Base-by-base conservation (phyloP, 179 eudicot species). In the Monotropa hypopitys region DNA sequence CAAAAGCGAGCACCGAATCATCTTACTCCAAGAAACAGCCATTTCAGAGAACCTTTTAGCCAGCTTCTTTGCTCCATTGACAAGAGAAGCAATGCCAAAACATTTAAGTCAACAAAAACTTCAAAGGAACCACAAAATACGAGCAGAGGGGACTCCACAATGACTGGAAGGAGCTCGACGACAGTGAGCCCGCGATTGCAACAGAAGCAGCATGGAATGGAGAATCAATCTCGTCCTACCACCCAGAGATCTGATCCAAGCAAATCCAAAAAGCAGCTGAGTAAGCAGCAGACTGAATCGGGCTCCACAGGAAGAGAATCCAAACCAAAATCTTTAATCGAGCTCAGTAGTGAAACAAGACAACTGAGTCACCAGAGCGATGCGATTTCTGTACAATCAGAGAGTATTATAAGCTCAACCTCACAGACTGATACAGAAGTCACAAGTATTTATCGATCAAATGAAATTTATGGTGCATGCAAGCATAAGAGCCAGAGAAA, bases 141-240 rank as follows among this genome's bases (percentile, higher is more conserved):
- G 75, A 79, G 78, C 43, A 84, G 72, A 80, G 91, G 84, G 76
- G 87, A 67, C 56, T 23, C 63, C 53, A 21, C 79, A 76, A 84
- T 42, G 78, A 65, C 83, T 42, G 65, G 77, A n/a, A 88, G 83
- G 83, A 88, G 79, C 81, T 74, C 85, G 0, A 87, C 86, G 47
- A 81, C 85, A 43, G 81, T 82, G 73, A 93, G 94, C 85, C 99
- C 98, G 67, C 86, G 94, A 82, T 57, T 87, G 78, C 83, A 71
- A 63, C 86, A 81, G 77, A 89, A 85, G 84, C 81, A 85, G 70
- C 85, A 73, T 12, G 91, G 83, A 75, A 68, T 77, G 74, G 89
- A 84, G 67, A 88, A 80, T 79, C 84, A 83, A 86, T 84, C 88
- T 81, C 83, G 83, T 75, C 88, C 84, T 42, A 89, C 87, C 82